phyloP scores from a whole-genome alignment of 2,329 filamentous ascomycete genomes.

The Aspergillus novofumigatus region DNA sequence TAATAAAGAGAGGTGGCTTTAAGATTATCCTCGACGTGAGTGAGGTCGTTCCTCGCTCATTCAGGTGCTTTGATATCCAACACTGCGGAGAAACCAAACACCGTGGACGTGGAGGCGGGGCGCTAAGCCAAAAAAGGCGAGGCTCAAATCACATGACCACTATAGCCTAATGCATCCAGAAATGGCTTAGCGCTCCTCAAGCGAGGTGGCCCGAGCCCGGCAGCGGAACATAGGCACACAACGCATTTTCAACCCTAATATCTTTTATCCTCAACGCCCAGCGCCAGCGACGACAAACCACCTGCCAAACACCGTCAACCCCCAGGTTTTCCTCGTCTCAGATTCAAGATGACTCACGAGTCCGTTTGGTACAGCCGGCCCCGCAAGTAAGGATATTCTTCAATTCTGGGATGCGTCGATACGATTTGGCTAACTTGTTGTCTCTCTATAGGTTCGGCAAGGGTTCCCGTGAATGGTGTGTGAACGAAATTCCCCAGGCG shows the following conservation, averaged over 20 bases:
- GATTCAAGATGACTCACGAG: constrained; percentile 77
- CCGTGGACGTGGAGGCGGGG: constrained; percentile 1
- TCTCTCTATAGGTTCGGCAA: constrained; percentile 60
- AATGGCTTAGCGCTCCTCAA: constrained; percentile 24
- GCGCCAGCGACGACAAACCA: constrained; percentile 33
- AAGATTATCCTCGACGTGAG: background rate
- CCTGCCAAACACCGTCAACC: constrained; percentile 34
- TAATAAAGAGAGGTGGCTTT: background rate
- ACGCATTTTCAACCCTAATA: constrained; percentile 32
- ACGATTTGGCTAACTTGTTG: constrained; percentile 17
- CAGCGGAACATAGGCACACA: constrained; percentile 26
- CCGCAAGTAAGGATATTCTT: constrained; percentile 61
- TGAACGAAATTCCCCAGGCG: constrained; percentile 22
- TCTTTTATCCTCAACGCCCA: constrained; percentile 28
- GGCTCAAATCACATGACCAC: constrained; percentile 10
- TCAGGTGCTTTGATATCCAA: background rate
- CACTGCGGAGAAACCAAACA: constrained; percentile 7
- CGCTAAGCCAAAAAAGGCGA: constrained; percentile 3
- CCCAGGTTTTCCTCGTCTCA: constrained; percentile 25
- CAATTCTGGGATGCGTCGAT: background rate
- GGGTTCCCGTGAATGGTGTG: constrained; percentile 90
- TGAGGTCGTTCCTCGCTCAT: background rate
- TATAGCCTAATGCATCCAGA: constrained; percentile 5
- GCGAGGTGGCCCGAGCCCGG: constrained; percentile 30
- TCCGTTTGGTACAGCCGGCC: constrained; percentile 99